A percentile compares a stretch with the other conserved stretches of the same genome.
phyloP scores from a whole-genome alignment of 2,329 filamentous ascomycete genomes.

The Claviceps cyperi region DNA sequence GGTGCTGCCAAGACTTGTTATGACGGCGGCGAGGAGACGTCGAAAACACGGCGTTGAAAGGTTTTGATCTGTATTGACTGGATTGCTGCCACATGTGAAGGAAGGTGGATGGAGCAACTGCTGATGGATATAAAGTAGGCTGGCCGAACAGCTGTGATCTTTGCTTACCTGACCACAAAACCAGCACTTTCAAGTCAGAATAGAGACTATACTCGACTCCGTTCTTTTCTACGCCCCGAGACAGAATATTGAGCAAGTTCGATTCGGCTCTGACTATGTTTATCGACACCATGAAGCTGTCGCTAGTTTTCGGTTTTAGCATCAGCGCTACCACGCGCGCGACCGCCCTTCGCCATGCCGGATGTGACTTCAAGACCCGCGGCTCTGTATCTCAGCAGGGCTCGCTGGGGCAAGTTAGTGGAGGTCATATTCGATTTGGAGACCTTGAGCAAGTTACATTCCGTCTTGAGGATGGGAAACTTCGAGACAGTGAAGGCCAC shows the following conservation, averaged over 20 bases:
- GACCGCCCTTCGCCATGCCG: constrained; percentile 7
- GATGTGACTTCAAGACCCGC: constrained; percentile 31
- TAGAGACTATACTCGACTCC: too few relatives aligned
- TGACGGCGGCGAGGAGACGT: not conserved
- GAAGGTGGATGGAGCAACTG: too few relatives aligned
- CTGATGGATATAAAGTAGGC: not conserved
- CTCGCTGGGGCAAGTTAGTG: constrained; percentile 42
- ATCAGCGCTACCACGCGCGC: constrained; percentile 7
- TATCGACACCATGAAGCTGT: not conserved
- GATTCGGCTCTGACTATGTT: not conserved
- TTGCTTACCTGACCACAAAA: not conserved
- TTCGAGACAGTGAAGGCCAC: constrained; percentile 40
- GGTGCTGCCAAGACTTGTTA: not conserved
- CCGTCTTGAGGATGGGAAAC: constrained; percentile 37
- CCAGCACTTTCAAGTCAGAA: not conserved
- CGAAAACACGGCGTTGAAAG: too few relatives aligned
- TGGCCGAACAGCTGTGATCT: not conserved
- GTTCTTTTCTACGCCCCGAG: too few relatives aligned
- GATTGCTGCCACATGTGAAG: too few relatives aligned
- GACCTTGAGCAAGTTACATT: constrained; percentile 34
- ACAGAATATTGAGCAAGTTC: too few relatives aligned
- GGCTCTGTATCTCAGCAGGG: constrained; percentile 33
- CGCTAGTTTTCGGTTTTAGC: constrained; percentile 8
- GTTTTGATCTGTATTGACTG: too few relatives aligned
- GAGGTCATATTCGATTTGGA: constrained; percentile 42